Base-by-base conservation (phyloP, 768 basidiomycete species). In the Podaxis carcinomalis region DNA sequence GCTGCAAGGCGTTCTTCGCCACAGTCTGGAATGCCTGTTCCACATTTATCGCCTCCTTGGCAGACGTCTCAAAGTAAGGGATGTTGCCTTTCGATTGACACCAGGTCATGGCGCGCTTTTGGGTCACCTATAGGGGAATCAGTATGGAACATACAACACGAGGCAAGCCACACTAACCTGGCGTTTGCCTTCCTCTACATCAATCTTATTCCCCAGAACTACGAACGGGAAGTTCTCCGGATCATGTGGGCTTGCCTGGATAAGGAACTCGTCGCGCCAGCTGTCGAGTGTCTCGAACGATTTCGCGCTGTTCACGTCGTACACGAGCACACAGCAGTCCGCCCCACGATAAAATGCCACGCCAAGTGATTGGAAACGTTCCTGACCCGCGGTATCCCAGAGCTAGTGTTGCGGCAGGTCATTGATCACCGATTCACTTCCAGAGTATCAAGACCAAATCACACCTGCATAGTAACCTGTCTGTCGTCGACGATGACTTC, bases 61-160 rank as follows among this genome's bases (percentile, higher is more conserved):
- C 97, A 7, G 97, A 99, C 4, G 97, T 98, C 80, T 99, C 97
- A 73, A 98, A 99, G 78, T 98, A 99, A 28, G 97, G 97, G 65
- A 99, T 98, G 76, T 98, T 98, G 72, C 96, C 96, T 79, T 98
- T 98, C 61, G 95, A 90, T 69, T 98, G 95, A 74, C 97, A 99
- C 97, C 97, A 99, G 3, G 96, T 93, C 95, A 98, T 98, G 16
- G 97, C 96, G 46, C 96, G 91, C 74, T 99, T 99, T 88, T 99
- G 96, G 7, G 94, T 93, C 27, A 99, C 95, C 95, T 96, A 67
- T 37, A 51, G 16, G 47, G 46, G 9, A 57, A 42, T 58, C 2
- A 59, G 36, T 50, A 25, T 59, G 13, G 16, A 53, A 16, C 13
- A 35, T 23, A 56, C 7, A 32, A 35, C 19, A 25, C 36, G 32